Evolutionary conservation across 1,139 yeast species (phyloP).

Genomic region (Hanseniaspora sp.): DNA sequence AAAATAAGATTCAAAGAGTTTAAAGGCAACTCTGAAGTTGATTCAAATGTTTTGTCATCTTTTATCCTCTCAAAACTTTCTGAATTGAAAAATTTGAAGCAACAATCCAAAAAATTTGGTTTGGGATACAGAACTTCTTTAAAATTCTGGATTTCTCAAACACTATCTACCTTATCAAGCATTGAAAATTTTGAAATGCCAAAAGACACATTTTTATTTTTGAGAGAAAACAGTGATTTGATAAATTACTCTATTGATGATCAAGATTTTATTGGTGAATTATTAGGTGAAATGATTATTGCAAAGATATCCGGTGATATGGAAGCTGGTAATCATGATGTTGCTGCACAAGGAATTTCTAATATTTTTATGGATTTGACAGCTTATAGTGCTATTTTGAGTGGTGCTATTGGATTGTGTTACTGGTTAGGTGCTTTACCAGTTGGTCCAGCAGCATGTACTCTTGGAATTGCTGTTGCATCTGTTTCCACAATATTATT

Average conservation of each 20-base stretch:
- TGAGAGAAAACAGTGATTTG: background rate
- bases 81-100: slow-evolving; percentile 5
- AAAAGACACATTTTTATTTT: background rate
- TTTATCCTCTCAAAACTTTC: background rate
- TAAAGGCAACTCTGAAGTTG: background rate
- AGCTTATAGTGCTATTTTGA: slow-evolving; percentile 1
- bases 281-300: slow-evolving; percentile 6
- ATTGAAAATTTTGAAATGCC: slow-evolving; percentile 1
- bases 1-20: background rate
- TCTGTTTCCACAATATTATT: slow-evolving; percentile 4
- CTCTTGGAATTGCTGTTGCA: slow-evolving; percentile 1
- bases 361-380: slow-evolving; percentile 3
- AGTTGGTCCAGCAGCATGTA: slow-evolving; percentile 2
- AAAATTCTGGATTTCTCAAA: slow-evolving; percentile 7
- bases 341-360: background rate
- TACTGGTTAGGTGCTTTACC: background rate
- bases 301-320: slow-evolving; percentile 4
- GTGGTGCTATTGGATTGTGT: slow-evolving; percentile 6
- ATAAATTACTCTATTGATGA: slow-evolving; percentile 1
- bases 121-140: slow-evolving; percentile 3
- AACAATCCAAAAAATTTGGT: background rate
- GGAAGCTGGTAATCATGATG: slow-evolving; percentile 6
- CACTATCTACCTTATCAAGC: background rate
- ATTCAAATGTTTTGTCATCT: background rate
- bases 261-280: slow-evolving; percentile 13